A percentile compares a stretch with the other conserved stretches of the same genome.
Conservation (phyloP, 495 filamentous ascomycete genomes). For the Staphylotrichum tortipilum region DNA sequence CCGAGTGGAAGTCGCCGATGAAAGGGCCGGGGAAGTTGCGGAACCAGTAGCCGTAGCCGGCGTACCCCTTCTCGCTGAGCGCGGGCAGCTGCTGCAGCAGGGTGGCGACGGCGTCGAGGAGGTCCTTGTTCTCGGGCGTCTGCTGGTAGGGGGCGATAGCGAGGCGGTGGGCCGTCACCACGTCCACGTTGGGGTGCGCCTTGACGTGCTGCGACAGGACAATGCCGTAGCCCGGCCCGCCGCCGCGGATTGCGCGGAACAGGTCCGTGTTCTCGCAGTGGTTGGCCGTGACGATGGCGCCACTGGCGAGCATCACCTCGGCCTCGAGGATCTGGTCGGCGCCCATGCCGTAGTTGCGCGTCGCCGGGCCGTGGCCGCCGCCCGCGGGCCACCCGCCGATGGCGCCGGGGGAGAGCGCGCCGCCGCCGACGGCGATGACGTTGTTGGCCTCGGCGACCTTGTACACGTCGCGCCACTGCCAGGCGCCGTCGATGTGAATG, state of each 20-base stretch:
- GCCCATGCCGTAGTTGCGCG: conserved; percentile 28
- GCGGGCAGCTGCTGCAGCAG: background rate
- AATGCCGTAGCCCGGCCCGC: conserved; percentile 34
- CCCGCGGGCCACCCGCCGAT: conserved; percentile 36
- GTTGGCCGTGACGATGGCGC: conserved; percentile 32
- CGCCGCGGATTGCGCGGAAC: conserved; percentile 42
- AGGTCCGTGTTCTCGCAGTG: conserved; percentile 35
- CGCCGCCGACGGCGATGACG: conserved; percentile 26
- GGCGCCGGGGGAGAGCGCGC: conserved; percentile 1
- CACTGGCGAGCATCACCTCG: conserved; percentile 39
- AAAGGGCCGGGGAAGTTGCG: background rate
- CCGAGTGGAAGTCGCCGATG: background rate
- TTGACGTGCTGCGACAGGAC: conserved; percentile 37
- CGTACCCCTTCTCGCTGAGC: background rate
- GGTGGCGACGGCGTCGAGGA: conserved; percentile 7
- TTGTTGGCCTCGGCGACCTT: conserved; percentile 12
- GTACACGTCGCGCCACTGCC: conserved; percentile 7
- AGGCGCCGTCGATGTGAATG: conserved; percentile 3
- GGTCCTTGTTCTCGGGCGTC: conserved; percentile 9
- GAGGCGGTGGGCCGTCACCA: conserved; percentile 31
- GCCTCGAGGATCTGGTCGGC: conserved; percentile 37
- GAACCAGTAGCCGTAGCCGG: conserved; percentile 8
- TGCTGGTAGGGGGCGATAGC: conserved; percentile 18
- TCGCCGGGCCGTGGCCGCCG: conserved; percentile 32
- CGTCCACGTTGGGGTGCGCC: conserved; percentile 27